Conservation (phyloP, 768 basidiomycete species). For the Kwoniella europaea region DNA sequence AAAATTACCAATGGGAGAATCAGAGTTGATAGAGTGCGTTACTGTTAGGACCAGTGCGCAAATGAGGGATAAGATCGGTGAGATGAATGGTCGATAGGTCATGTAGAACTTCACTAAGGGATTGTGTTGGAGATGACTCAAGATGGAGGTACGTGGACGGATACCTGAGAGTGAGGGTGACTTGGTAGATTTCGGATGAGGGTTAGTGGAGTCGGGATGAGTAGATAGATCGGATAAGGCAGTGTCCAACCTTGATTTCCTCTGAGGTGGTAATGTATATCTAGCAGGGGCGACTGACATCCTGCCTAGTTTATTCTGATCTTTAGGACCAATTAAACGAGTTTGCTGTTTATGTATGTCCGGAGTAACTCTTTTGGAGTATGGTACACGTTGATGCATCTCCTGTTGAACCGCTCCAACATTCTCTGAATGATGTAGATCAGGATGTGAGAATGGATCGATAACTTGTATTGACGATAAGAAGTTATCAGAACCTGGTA, state of each 20-base stretch:
- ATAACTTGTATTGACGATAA: too few relatives aligned
- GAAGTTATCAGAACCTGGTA: too few relatives aligned
- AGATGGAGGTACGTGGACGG: neutral
- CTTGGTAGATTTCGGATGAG: neutral
- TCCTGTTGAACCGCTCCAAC: neutral
- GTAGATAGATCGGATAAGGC: neutral
- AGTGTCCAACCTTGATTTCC: neutral
- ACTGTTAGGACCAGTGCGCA: slow-evolving; percentile 37
- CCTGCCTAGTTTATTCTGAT: slow-evolving; percentile 42
- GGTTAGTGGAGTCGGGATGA: neutral
- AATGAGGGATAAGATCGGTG: slow-evolving; percentile 14
- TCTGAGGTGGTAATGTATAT: slow-evolving; percentile 19
- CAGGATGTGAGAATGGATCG: too few relatives aligned
- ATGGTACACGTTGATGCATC: slow-evolving; percentile 4
- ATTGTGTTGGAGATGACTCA: neutral
- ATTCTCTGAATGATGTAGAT: neutral
- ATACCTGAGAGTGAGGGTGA: neutral
- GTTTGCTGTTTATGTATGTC: slow-evolving; percentile 6
- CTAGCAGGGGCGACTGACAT: slow-evolving; percentile 46
- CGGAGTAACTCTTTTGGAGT: neutral
- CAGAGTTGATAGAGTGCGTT: slow-evolving; percentile 5
- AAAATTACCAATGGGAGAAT: slow-evolving; percentile 19
- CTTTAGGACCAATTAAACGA: slow-evolving; percentile 13
- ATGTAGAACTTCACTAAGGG: slow-evolving; percentile 14
- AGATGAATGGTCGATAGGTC: slow-evolving; percentile 40